Conservation (phyloP, 805 yeast species). For the Pichia membranifaciens region DNA sequence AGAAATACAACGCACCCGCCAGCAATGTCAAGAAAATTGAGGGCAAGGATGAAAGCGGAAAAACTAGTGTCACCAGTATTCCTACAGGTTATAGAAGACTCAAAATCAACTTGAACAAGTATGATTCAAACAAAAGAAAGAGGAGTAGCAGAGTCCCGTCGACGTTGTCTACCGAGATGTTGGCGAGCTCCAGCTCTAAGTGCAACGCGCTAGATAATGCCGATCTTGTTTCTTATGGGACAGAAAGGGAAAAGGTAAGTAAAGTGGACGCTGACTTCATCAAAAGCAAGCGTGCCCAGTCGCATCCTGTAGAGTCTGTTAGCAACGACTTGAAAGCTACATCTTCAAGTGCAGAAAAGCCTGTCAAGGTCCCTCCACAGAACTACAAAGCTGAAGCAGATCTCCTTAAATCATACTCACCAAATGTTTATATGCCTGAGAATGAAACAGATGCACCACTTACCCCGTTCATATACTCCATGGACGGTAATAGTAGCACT, state of each 20-base stretch:
- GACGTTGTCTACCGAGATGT: not conserved
- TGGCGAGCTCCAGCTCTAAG: not conserved
- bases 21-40: conserved; percentile 29
- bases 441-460: not conserved
- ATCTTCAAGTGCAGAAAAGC: not conserved
- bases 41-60: conserved; percentile 25
- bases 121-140: not conserved
- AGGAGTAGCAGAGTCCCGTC: not conserved
- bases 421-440: too few species aligned
- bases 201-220: not conserved
- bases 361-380: not conserved
- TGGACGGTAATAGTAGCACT: not conserved
- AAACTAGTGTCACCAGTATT: conserved; percentile 30
- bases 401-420: too few species aligned
- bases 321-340: not conserved
- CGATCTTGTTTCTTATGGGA: not conserved
- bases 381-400: not conserved
- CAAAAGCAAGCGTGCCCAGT: conserved; percentile 2
- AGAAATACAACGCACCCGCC: conserved; percentile 25
- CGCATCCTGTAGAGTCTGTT: not conserved
- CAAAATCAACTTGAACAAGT: conserved; percentile 12
- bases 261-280: not conserved
- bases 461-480: not conserved
- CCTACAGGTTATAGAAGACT: conserved; percentile 28
- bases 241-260: not conserved